Evolutionary conservation across 2,329 filamentous ascomycete genomes (phyloP).

Genomic region (Trichoderma sp.): DNA sequence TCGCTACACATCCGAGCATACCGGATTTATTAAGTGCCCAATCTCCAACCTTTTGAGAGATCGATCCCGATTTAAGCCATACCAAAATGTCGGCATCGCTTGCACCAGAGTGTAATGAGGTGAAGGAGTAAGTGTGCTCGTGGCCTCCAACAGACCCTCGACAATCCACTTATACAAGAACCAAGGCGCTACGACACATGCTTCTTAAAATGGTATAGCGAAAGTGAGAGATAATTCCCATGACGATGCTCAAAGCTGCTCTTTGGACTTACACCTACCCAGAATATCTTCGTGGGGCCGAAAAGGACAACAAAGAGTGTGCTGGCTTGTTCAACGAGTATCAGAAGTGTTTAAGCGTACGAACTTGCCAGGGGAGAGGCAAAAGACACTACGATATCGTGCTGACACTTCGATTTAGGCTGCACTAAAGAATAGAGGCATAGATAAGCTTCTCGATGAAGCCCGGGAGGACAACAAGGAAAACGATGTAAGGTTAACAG

Average conservation of each 20-base stretch:
- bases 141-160: not conserved
- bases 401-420: conserved; percentile 49
- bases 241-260: conserved; percentile 19
- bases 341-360: conserved; percentile 77
- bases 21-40: not conserved
- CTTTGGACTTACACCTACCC: conserved; percentile 5
- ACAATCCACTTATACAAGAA: not conserved
- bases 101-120: conserved; percentile 89
- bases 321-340: conserved; percentile 84
- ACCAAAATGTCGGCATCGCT: conserved; percentile 82
- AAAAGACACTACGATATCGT: not conserved
- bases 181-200: conserved; percentile 88
- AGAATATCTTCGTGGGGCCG: conserved; percentile 89
- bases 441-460: conserved; percentile 89
- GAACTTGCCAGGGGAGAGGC: not conserved
- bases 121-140: conserved; percentile 73
- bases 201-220: conserved; percentile 99
- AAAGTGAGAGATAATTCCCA: conserved; percentile 62
- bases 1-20: not conserved
- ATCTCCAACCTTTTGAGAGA: not conserved
- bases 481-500: conserved; percentile 61
- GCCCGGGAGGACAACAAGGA: conserved; percentile 86
- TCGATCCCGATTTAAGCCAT: conserved; percentile 11
- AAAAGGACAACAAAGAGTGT: conserved; percentile 80
- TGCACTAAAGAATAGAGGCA: conserved; percentile 82